phyloP scores from a whole-genome alignment of 257 asterid genomes.

The Fraxinus americana region DNA sequence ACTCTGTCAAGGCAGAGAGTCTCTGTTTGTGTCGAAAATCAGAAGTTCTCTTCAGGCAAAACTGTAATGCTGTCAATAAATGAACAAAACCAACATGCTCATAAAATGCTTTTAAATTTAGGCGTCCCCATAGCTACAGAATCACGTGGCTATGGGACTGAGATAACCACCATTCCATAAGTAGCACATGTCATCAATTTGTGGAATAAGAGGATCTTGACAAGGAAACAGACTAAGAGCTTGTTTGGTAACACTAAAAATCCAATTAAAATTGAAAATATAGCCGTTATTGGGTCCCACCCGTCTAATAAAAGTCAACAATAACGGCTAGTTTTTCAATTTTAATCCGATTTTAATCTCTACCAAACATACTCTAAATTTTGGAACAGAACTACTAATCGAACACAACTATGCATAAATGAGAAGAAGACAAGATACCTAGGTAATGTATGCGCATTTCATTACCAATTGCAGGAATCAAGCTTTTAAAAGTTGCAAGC shows the following conservation, averaged over 20 bases:
- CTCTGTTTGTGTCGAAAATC: neutral
- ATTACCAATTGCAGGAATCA: constrained; percentile 47
- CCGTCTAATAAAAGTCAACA: too few species aligned
- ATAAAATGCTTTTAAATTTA: constrained; percentile 1
- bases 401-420: constrained; percentile 12
- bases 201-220: constrained; percentile 3
- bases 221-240: neutral
- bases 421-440: constrained; percentile 48
- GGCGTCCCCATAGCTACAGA: neutral
- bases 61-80: neutral
- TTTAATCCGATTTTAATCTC: too few species aligned
- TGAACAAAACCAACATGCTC: neutral
- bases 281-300: too few species aligned
- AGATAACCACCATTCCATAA: neutral
- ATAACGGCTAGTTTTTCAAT: too few species aligned
- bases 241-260: too few species aligned
- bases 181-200: neutral
- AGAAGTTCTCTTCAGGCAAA: neutral
- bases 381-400: constrained; percentile 14
- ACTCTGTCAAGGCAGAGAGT: neutral
- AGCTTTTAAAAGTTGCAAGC: constrained; percentile 53
- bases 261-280: too few species aligned
- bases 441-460: constrained; percentile 77
- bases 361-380: too few species aligned
- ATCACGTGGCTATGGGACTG: constrained; percentile 1